Base-by-base conservation (phyloP, 495 filamentous ascomycete species). In the Tuber indicum region DNA sequence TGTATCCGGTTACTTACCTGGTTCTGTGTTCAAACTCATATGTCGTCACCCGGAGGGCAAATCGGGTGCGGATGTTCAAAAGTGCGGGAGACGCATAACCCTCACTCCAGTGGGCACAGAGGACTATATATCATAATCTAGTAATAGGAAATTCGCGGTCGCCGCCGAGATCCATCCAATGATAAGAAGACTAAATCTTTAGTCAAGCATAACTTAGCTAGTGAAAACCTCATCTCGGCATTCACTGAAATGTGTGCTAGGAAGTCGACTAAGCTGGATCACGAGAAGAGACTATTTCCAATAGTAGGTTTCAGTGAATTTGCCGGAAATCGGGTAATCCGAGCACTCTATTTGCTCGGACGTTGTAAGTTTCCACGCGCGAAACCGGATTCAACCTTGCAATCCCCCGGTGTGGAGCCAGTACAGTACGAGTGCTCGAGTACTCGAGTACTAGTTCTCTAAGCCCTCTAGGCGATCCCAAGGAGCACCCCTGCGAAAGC, bases 261-360 rank as follows among this genome's bases (percentile, higher is more conserved):
- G 32, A 32, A 32, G 43, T 44, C 43, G 8, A 44, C 43, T 44
- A 14, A 14, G 43, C 12, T 9, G 5, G 43, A 7, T 44, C 43
- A 14, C 9, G 43, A 14, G 43, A 14, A 44, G 43, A 9, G 9
- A 14, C 43, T 9, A 44, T 44, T 44, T 44, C 4, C 43, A 10
- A 14, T 44, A 44, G 43, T 47, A 76, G 77, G 73, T 72, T 75
- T 79, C 43, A 73, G 42, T 42, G 76, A 79, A 72, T 79, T 78
- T 72, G 75, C 78, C 1, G 73, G 76, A 39, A 78, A 79, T 52
- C 78, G 1, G 78, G 72, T 17, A 47, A 78, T 41, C 76, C 76
- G 6, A 78, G 78, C 16, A 8, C 43, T 12, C 70, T 78, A 7
- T 79, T 78, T 52, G 71, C 78, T n/a, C 10, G 4, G 78, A 76